phyloP scores from a whole-genome alignment of 306 rosid species.

The Acacia crassicarpa region DNA sequence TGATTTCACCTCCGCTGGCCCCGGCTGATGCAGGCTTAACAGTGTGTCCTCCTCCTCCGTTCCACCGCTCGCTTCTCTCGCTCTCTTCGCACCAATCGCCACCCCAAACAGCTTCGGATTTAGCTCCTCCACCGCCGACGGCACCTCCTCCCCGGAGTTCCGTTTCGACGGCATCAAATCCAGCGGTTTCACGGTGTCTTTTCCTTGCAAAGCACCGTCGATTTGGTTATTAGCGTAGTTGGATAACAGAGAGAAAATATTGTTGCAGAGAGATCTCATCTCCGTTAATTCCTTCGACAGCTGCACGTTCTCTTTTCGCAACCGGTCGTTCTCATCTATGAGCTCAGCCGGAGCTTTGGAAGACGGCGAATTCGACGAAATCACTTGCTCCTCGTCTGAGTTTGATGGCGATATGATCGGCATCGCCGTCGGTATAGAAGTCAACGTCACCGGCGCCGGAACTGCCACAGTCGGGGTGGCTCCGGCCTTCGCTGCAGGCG shows the following conservation, averaged over 20 bases:
- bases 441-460: background rate
- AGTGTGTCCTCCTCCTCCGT: slow-evolving; percentile 47
- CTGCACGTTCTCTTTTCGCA: slow-evolving; percentile 58
- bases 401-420: slow-evolving; percentile 39
- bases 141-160: slow-evolving; percentile 15
- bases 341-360: slow-evolving; percentile 44
- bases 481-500: background rate
- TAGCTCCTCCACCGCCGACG: slow-evolving; percentile 16
- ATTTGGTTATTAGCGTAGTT: slow-evolving; percentile 36
- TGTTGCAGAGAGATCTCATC: slow-evolving; percentile 60
- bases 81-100: slow-evolving; percentile 62
- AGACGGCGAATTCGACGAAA: slow-evolving; percentile 52
- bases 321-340: slow-evolving; percentile 58
- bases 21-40: slow-evolving; percentile 53
- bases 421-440: slow-evolving; percentile 13
- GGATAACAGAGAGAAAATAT: slow-evolving; percentile 56
- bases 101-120: slow-evolving; percentile 74
- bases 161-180: slow-evolving; percentile 47
- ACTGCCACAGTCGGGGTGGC: background rate
- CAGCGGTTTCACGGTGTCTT: slow-evolving; percentile 31
- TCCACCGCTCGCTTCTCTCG: slow-evolving; percentile 43
- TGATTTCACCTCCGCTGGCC: slow-evolving; percentile 47
- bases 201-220: slow-evolving; percentile 18
- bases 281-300: slow-evolving; percentile 55
- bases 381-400: slow-evolving; percentile 56